Conservation (phyloP, 2,329 filamentous ascomycete genomes). For the Emmonsiellopsis sp. region DNA sequence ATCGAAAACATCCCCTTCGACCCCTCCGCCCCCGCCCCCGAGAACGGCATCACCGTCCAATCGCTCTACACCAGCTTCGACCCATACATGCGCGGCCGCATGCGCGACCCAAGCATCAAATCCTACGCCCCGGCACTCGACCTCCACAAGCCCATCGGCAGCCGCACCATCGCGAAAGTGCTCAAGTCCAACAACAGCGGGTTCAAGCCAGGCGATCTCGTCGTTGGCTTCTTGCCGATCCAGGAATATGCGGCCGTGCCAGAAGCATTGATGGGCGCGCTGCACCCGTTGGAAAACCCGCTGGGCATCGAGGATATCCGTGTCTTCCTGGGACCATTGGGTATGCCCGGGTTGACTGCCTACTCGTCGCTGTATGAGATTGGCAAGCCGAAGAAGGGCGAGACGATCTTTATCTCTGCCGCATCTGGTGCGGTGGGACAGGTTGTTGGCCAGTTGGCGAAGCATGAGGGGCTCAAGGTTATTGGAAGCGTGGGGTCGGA, state of each 20-base stretch:
- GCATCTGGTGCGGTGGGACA: slow-evolving; percentile 76
- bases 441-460: slow-evolving; percentile 73
- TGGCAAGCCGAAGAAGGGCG: slow-evolving; percentile 63
- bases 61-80: slow-evolving; percentile 70
- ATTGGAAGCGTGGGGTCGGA: slow-evolving; percentile 73
- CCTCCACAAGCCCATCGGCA: slow-evolving; percentile 56
- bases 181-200: slow-evolving; percentile 57
- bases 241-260: slow-evolving; percentile 60
- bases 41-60: slow-evolving; percentile 60
- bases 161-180: slow-evolving; percentile 57
- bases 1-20: slow-evolving; percentile 62
- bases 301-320: slow-evolving; percentile 38
- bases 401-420: slow-evolving; percentile 74
- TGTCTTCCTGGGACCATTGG: slow-evolving; percentile 65
- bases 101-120: slow-evolving; percentile 56
- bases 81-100: slow-evolving; percentile 73
- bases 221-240: slow-evolving; percentile 49
- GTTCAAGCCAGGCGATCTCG: slow-evolving; percentile 59
- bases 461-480: slow-evolving; percentile 68
- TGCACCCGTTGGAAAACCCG: slow-evolving; percentile 52
- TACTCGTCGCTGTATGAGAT: slow-evolving; percentile 68
- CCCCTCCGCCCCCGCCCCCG: slow-evolving; percentile 43
- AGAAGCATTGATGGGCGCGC: slow-evolving; percentile 32
- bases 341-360: slow-evolving; percentile 70
- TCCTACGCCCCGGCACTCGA: slow-evolving; percentile 60